Conservation (phyloP, 345 rosid genomes). For the Populus alba region DNA sequence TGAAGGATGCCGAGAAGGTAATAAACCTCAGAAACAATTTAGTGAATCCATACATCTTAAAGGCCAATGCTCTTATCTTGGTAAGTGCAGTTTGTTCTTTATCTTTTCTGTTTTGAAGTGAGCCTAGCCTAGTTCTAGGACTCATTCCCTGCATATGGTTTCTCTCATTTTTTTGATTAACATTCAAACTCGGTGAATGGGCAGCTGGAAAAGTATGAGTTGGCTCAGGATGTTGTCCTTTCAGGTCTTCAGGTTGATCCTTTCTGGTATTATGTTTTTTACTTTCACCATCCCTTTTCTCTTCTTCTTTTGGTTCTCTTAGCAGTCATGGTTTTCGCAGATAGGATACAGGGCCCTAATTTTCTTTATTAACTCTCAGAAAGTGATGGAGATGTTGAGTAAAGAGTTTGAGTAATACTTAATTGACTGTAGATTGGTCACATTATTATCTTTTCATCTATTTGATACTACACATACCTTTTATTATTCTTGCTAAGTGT, state of each 20-base stretch:
- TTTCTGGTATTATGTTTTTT: slow-evolving; percentile 48
- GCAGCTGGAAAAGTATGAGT: slow-evolving; percentile 88
- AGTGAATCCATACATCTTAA: slow-evolving; percentile 52
- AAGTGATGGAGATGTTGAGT: slow-evolving; percentile 1
- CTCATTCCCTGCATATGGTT: slow-evolving; percentile 4
- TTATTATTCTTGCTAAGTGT: slow-evolving; percentile 6
- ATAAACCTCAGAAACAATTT: slow-evolving; percentile 48
- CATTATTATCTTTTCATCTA: neutral
- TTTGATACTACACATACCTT: slow-evolving; percentile 7
- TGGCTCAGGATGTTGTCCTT: slow-evolving; percentile 65
- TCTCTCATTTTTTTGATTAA: neutral
- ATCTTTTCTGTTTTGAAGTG: neutral
- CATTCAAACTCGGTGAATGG: slow-evolving; percentile 13
- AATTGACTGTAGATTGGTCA: neutral
- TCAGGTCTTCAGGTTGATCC: slow-evolving; percentile 94
- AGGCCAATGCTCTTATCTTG: slow-evolving; percentile 72
- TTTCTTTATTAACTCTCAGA: neutral
- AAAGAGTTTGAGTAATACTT: neutral
- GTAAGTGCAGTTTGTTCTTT: slow-evolving; percentile 35
- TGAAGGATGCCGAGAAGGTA: slow-evolving; percentile 90
- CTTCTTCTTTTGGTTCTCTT: neutral
- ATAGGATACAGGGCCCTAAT: neutral
- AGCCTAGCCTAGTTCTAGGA: slow-evolving; percentile 1
- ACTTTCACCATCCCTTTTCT: slow-evolving; percentile 2
- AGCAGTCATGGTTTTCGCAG: neutral